Base-by-base conservation (phyloP, 2,329 filamentous ascomycete genomes). In the Stemphylium beticola region DNA sequence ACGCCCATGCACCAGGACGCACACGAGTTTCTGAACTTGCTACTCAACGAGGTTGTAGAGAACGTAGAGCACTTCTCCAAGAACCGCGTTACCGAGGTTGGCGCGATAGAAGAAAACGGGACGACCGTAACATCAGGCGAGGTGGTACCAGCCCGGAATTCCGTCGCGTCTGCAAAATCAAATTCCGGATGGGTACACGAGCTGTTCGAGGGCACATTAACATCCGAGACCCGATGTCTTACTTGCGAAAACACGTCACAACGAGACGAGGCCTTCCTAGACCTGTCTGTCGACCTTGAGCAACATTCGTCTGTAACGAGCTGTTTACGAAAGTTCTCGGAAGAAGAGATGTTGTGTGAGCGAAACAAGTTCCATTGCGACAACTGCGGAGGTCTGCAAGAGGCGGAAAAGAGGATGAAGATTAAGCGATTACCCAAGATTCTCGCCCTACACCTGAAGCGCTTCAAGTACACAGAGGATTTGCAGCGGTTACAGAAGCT, bases 341-440 rank as follows among this genome's bases (percentile, higher is more conserved):
- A 95, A 40, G 95, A 98, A 69, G 95, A 99, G 76, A 97, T 98
- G 74, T 83, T 99, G 53, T 98, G 95, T 72, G 95, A 99, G 78
- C 85, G 93, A 57, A 98, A 99, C 80, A 99, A 99, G 73, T 99
- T 99, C 64, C 93, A 99, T 72, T 99, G 95, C 77, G 95, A 99
- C 74, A 93, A 93, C 67, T 99, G 95, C 66, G 95, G 95, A 48
- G 95, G 95, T 2, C 80, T 99, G 50, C 95, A 99, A 76, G 95
- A 99, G 77, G 95, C 95, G 0, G 95, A 99, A 76, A 99, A 98
- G 81, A 86, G 95, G 61, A 99, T 99, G 95, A 99, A 98, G 81
- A 93, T 99, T 66, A 98, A 99, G 80, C 86, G 91, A 48, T 79
- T 98, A 70, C 95, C 95, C 4, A 92, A 91, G 70, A 92, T 99